These are phyloP conservation scores for Solanum chacoense DNA, from an alignment of 305 asterid species.

Conservation along the genomic window DNA sequence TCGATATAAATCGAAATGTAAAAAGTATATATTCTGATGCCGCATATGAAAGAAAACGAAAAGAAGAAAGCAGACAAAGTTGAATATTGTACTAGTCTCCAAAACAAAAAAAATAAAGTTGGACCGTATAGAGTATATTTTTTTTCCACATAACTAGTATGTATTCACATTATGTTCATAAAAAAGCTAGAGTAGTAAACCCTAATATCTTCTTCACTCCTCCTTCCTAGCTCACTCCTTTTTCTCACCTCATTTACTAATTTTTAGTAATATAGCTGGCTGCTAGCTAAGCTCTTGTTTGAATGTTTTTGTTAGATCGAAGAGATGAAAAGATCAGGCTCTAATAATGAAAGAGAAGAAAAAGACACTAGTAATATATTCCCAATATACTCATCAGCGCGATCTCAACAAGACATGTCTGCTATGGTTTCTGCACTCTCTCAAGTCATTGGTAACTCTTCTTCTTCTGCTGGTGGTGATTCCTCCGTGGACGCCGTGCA, in stretches of 20 bases:
- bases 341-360: conserved; percentile 13
- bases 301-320: conserved; percentile 7
- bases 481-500: neutral
- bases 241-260: neutral
- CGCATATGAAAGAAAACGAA: neutral
- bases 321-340: conserved; percentile 52
- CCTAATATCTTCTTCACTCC: neutral
- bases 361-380: neutral
- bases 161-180: neutral
- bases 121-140: neutral
- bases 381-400: conserved; percentile 34
- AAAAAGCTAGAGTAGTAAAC: neutral
- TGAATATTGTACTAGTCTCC: neutral
- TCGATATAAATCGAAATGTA: neutral
- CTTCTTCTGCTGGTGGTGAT: neutral
- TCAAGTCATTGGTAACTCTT: conserved; percentile 54
- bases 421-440: conserved; percentile 78
- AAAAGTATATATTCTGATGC: neutral
- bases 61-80: neutral
- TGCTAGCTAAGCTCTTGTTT: neutral
- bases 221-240: neutral
- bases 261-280: neutral
- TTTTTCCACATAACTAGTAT: neutral
- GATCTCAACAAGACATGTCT: conserved; percentile 71
- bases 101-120: no score